Base-by-base conservation (phyloP, 768 basidiomycete species). In the Rhizopogon roseolus region DNA sequence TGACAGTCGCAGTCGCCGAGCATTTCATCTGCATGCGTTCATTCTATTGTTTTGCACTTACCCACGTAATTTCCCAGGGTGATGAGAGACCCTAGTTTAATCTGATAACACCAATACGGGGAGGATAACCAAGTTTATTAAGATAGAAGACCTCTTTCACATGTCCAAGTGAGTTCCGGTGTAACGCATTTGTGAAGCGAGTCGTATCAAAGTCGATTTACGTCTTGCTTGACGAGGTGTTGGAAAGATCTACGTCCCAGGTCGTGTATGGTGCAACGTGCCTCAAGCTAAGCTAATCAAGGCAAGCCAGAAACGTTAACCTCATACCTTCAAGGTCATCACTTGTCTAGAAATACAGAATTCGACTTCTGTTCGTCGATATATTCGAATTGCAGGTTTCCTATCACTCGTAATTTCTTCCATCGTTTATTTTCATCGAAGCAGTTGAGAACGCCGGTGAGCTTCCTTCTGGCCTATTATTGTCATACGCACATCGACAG, bases 371-470 rank as follows among this genome's bases (percentile, higher is more conserved):
- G 34, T 36, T 36, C 34, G 34, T 36, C 34, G 5, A 10, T 5
- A 11, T 11, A 29, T 34, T 29, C 22, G 34, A 32, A 14, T 17
- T 17, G 34, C 27, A 46, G 19, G 2, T 14, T 29, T 19, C 39
- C 16, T 19, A 13, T 13, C 45, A 19, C 2, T 16, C 6, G 22
- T 46, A 46, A 46, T n/a, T 13, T 13, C 8, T 9, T 4, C 19
- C 17, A 48, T 42, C 50, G 45, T 57, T 56, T 52, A 41, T 54
- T 36, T 52, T 17, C n/a, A 34, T 58, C 42, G 41, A 49, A 41
- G 17, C 13, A 36, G 53, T 50, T 50, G 53, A 57, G 56, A 60
- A 57, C 37, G n/a, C 28, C 41, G 55, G 53, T 58, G 38, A 41
- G 46, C 19, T 50, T 45, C 46, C 19, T 41, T 45, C 37, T 34